Percentiles rank a stretch among this genome's conserved stretches.
Conservation (phyloP, 2,329 filamentous ascomycete species). For the Zymoseptoria crescenta region DNA sequence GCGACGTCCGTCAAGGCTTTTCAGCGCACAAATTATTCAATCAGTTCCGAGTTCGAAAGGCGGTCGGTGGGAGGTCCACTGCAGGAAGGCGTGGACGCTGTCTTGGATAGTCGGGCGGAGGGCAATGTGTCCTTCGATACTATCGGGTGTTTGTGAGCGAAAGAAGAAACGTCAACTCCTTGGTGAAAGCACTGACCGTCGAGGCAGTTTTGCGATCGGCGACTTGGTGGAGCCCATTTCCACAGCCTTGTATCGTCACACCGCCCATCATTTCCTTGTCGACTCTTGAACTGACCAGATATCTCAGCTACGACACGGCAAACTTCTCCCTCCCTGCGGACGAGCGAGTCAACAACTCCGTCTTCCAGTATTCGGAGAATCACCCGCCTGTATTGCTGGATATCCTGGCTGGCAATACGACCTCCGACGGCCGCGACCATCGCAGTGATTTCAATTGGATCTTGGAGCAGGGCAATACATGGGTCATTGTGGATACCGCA, state of each 20-base stretch:
- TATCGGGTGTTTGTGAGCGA: background rate
- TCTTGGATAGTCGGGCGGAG: background rate
- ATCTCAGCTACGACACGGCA: slow-evolving; percentile 10
- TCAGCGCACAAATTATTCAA: slow-evolving; percentile 13
- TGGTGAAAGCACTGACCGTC: slow-evolving; percentile 2
- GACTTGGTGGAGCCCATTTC: slow-evolving; percentile 11
- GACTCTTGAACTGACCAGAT: background rate
- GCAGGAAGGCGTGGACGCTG: slow-evolving; percentile 8
- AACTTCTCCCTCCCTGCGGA: slow-evolving; percentile 11
- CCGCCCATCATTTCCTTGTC: background rate
- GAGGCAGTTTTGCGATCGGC: slow-evolving; percentile 6
- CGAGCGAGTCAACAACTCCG: slow-evolving; percentile 7
- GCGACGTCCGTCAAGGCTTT: slow-evolving; percentile 8
- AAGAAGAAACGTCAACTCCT: background rate
- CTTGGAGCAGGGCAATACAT: slow-evolving; percentile 11
- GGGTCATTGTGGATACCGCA: slow-evolving; percentile 17
- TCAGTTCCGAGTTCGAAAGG: slow-evolving; percentile 9
- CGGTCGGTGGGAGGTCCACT: slow-evolving; percentile 3
- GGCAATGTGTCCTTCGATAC: background rate
- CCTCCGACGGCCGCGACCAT: slow-evolving; percentile 14
- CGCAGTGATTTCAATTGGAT: slow-evolving; percentile 16
- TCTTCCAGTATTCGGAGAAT: slow-evolving; percentile 8
- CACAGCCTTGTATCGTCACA: background rate
- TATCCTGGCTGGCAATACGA: slow-evolving; percentile 4
- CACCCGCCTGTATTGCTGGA: slow-evolving; percentile 9